Percentiles rank a stretch among this genome's conserved stretches.
Evolutionary conservation across 2,329 filamentous ascomycete species (phyloP).

Genomic region (Amesomyces nigricolor): DNA sequence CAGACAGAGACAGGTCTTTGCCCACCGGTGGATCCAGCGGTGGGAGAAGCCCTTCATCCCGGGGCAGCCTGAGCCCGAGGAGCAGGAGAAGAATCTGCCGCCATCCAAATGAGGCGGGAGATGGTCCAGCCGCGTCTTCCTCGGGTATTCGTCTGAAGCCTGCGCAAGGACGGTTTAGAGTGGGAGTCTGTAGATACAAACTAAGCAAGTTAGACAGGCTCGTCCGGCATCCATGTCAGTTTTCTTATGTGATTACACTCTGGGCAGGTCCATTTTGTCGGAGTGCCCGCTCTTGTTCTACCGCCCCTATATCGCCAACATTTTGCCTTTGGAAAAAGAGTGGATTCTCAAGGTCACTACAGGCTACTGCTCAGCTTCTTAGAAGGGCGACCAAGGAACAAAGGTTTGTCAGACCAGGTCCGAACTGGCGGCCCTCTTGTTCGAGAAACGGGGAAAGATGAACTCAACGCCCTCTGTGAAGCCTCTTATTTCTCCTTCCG

Average conservation of each 20-base stretch:
- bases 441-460: too few species aligned
- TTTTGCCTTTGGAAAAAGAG: too few species aligned
- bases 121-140: background rate
- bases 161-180: background rate
- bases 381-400: too few species aligned
- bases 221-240: slow-evolving; percentile 4
- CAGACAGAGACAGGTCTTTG: slow-evolving; percentile 58
- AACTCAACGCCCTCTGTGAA: too few species aligned
- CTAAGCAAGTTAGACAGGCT: slow-evolving; percentile 11
- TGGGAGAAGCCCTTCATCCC: slow-evolving; percentile 30
- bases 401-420: too few species aligned
- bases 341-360: too few species aligned
- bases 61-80: slow-evolving; percentile 20
- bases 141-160: background rate
- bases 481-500: too few species aligned
- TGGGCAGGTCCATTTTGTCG: too few species aligned
- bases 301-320: too few species aligned
- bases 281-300: too few species aligned
- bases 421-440: too few species aligned
- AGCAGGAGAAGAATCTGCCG: background rate
- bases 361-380: too few species aligned
- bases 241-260: background rate
- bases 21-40: slow-evolving; percentile 37
- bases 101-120: slow-evolving; percentile 21
- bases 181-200: slow-evolving; percentile 12